Evolutionary conservation across 371 early-diverging fungal genomes (phyloP).

Genomic region (Actinomucor elegans): DNA sequence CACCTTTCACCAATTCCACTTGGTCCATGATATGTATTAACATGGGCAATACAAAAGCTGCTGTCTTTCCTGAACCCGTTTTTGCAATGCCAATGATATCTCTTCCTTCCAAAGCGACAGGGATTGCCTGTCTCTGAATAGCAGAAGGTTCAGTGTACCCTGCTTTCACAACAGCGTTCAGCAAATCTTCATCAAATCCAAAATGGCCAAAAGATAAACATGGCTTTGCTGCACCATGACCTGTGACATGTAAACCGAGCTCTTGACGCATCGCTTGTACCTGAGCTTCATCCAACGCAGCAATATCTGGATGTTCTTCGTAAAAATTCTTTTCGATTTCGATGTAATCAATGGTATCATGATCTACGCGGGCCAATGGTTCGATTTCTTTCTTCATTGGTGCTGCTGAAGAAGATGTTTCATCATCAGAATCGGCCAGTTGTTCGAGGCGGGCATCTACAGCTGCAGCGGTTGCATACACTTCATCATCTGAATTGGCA

Average conservation of each 20-base stretch:
- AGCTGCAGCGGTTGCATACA: slow-evolving; percentile 82
- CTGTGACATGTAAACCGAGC: slow-evolving; percentile 66
- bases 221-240: slow-evolving; percentile 68
- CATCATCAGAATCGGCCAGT: slow-evolving; percentile 34
- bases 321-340: slow-evolving; percentile 85
- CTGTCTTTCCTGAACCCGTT: slow-evolving; percentile 82
- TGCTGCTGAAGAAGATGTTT: background rate
- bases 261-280: slow-evolving; percentile 59
- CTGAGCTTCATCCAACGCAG: slow-evolving; percentile 53
- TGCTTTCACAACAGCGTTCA: slow-evolving; percentile 60
- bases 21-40: slow-evolving; percentile 88
- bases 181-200: slow-evolving; percentile 76
- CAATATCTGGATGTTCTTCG: slow-evolving; percentile 76
- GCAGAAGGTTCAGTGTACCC: slow-evolving; percentile 75
- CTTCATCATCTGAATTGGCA: slow-evolving; percentile 84
- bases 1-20: slow-evolving; percentile 62
- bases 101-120: slow-evolving; percentile 75
- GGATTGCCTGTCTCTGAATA: slow-evolving; percentile 79
- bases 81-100: slow-evolving; percentile 92
- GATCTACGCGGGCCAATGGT: slow-evolving; percentile 70
- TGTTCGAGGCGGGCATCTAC: slow-evolving; percentile 55
- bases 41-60: slow-evolving; percentile 81
- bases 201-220: slow-evolving; percentile 88
- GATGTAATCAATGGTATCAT: slow-evolving; percentile 67
- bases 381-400: slow-evolving; percentile 60